These are phyloP conservation scores for Mycena indigotica DNA, from an alignment of 768 basidiomycete genomes.

Conservation along the genomic window DNA sequence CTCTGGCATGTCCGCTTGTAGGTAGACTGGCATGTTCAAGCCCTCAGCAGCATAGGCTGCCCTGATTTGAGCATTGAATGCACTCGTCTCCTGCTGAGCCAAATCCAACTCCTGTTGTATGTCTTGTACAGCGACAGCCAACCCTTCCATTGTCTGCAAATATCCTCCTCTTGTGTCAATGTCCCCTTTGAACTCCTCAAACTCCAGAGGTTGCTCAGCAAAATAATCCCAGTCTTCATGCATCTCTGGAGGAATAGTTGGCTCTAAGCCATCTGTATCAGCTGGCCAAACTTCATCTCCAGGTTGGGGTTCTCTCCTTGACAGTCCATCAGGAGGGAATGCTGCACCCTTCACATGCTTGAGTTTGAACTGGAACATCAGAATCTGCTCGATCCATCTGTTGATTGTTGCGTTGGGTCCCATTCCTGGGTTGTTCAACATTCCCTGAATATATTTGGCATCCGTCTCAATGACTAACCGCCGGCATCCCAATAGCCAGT, in stretches of 20 bases:
- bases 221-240: slow-evolving; percentile 4
- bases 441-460: slow-evolving; percentile 23
- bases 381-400: slow-evolving; percentile 23
- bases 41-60: neutral
- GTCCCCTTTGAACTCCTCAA: slow-evolving; percentile 3
- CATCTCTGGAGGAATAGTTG: neutral
- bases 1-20: neutral
- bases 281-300: slow-evolving; percentile 1
- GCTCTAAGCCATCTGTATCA: neutral
- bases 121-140: neutral
- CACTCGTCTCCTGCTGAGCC: neutral
- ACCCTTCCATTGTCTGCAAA: neutral
- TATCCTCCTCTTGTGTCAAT: slow-evolving; percentile 6
- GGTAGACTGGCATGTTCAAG: neutral
- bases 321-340: slow-evolving; percentile 22
- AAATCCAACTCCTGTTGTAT: neutral
- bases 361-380: slow-evolving; percentile 22
- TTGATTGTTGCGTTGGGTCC: slow-evolving; percentile 25
- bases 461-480: slow-evolving; percentile 20
- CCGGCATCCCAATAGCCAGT: slow-evolving; percentile 21
- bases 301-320: slow-evolving; percentile 8
- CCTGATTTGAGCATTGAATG: neutral
- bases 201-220: slow-evolving; percentile 2
- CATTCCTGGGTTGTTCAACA: slow-evolving; percentile 11
- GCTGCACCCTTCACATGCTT: slow-evolving; percentile 14